A percentile compares a stretch with the other conserved stretches of the same genome.
phyloP scores from a whole-genome alignment of 2,329 filamentous ascomycete genomes.

The Ambrosiella beaveri region DNA sequence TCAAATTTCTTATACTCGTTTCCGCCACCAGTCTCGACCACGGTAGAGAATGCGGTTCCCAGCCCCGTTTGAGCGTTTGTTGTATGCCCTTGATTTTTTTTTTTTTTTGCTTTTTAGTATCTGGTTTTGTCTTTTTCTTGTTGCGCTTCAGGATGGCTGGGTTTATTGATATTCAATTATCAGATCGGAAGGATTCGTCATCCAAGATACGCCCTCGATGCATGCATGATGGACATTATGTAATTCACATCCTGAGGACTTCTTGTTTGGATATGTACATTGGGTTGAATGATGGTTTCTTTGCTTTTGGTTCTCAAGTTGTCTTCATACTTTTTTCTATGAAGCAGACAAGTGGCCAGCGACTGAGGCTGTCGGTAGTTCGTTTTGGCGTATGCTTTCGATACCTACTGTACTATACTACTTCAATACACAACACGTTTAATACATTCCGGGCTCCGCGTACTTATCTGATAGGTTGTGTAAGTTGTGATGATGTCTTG shows the following conservation, averaged over 20 bases:
- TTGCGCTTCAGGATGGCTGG: not conserved
- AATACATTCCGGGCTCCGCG: not conserved
- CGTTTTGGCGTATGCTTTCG: not conserved
- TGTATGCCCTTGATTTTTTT: constrained; percentile 2
- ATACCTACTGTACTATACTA: constrained; percentile 5
- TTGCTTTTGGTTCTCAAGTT: not conserved
- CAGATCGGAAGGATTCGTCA: not conserved
- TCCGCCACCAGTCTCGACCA: constrained; percentile 1
- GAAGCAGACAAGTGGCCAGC: not conserved
- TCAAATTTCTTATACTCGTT: not conserved
- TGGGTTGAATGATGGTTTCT: not conserved
- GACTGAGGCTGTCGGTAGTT: not conserved
- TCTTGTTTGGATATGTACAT: constrained; percentile 1
- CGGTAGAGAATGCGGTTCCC: constrained; percentile 6
- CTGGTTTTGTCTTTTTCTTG: constrained; percentile 5
- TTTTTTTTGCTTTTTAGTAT: constrained; percentile 1
- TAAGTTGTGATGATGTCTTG: not conserved
- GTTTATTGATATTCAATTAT: not conserved
- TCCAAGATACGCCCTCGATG: not conserved
- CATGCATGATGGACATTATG: not conserved
- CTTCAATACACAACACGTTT: not conserved
- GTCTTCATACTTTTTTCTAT: not conserved
- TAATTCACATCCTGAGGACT: not conserved
- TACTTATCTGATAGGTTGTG: not conserved
- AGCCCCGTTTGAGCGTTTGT: constrained; percentile 8